A percentile compares a stretch with the other conserved stretches of the same genome.
Evolutionary conservation across 768 basidiomycete genomes (phyloP).

Genomic region (Podaxis rugospora): DNA sequence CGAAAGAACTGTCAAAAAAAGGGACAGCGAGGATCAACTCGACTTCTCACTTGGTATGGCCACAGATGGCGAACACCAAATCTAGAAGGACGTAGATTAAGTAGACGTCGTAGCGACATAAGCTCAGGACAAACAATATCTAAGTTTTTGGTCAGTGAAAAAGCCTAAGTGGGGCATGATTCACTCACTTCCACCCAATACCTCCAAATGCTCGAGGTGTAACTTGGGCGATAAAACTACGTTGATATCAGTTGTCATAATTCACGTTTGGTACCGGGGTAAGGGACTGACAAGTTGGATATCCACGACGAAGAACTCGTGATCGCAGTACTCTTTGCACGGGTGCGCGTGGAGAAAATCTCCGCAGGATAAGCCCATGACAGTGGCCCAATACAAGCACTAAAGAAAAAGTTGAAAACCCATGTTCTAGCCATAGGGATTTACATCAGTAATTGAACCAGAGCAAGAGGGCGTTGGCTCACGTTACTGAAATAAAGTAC

Average conservation of each 20-base stretch:
- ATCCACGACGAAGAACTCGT: constrained; percentile 42
- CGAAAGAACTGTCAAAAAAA: background rate
- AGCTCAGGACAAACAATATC: background rate
- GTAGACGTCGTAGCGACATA: background rate
- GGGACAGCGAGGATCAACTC: background rate
- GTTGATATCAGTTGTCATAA: background rate
- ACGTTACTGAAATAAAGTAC: background rate
- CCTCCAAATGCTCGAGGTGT: constrained; percentile 34
- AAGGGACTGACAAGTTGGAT: constrained; percentile 33
- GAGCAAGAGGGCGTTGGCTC: background rate
- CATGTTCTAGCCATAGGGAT: constrained; percentile 27
- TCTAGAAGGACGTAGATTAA: constrained; percentile 17
- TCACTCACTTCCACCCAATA: constrained; percentile 38
- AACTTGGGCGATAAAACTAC: constrained; percentile 41
- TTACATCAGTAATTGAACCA: background rate
- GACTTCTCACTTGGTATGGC: constrained; percentile 33
- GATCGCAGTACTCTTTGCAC: constrained; percentile 41
- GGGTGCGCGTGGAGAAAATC: constrained; percentile 39
- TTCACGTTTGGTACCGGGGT: background rate
- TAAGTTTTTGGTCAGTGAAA: background rate
- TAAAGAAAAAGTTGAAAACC: constrained; percentile 46
- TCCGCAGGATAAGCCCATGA: constrained; percentile 44
- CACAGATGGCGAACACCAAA: constrained; percentile 41
- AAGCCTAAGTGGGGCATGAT: background rate
- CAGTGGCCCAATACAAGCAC: constrained; percentile 39